Conservation (phyloP, 1,139 yeast species). For the Candida sp. region DNA sequence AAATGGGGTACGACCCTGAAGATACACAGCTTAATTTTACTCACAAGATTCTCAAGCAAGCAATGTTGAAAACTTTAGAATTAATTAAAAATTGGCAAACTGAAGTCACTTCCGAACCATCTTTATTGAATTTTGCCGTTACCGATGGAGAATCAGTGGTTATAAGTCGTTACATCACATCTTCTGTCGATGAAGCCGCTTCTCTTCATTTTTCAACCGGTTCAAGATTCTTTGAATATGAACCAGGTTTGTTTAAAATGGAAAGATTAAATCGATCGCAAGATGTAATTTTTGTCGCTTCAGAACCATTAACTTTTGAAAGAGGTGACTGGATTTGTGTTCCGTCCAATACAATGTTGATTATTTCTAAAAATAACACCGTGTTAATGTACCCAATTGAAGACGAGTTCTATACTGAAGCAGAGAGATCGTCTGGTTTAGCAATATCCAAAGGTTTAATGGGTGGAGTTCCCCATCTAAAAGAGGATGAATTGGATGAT, state of each 20-base stretch:
- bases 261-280: constrained; percentile 90
- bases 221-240: constrained; percentile 82
- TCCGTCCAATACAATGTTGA: constrained; percentile 86
- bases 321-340: constrained; percentile 97
- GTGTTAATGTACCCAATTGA: constrained; percentile 86
- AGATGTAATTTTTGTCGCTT: constrained; percentile 93
- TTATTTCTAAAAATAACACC: constrained; percentile 74
- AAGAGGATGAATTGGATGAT: constrained; percentile 25
- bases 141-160: constrained; percentile 93
- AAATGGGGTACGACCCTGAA: constrained; percentile 72
- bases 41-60: constrained; percentile 60
- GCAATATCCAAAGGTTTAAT: constrained; percentile 92
- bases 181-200: constrained; percentile 92
- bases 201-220: constrained; percentile 95
- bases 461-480: constrained; percentile 49
- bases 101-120: constrained; percentile 60
- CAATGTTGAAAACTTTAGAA: constrained; percentile 71
- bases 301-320: constrained; percentile 95
- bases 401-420: constrained; percentile 83
- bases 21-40: constrained; percentile 32
- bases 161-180: constrained; percentile 83
- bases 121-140: constrained; percentile 87
- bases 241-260: constrained; percentile 90
- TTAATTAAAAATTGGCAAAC: constrained; percentile 66
- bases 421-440: constrained; percentile 71